phyloP scores from a whole-genome alignment of 2,329 filamentous ascomycete genomes.

The Amesomyces nigricolor region DNA sequence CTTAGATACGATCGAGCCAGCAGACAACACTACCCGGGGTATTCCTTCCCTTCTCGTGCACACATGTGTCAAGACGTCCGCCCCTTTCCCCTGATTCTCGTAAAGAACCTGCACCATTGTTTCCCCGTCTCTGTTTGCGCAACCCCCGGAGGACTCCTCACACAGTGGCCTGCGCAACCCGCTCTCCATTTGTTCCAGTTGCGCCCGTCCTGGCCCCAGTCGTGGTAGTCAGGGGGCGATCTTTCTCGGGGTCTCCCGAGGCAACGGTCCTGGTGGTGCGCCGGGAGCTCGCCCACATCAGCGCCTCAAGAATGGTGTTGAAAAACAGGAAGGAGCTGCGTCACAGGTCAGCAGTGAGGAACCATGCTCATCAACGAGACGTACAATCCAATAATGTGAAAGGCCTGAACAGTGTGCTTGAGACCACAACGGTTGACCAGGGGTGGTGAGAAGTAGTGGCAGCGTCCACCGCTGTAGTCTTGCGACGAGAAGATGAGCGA shows the following conservation, averaged over 20 bases:
- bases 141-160: neutral
- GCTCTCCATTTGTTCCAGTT: constrained; percentile 1
- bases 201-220: neutral
- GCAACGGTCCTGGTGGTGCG: neutral
- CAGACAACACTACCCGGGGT: too few relatives aligned
- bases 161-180: neutral
- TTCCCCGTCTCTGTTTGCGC: too few relatives aligned
- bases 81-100: too few relatives aligned
- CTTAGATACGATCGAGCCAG: too few relatives aligned
- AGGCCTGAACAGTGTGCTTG: constrained; percentile 23
- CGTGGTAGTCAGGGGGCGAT: constrained; percentile 5
- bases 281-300: constrained; percentile 22
- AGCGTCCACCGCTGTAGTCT: constrained; percentile 20
- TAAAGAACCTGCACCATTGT: too few relatives aligned
- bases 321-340: constrained; percentile 19
- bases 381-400: constrained; percentile 26
- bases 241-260: constrained; percentile 11
- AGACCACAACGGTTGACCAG: constrained; percentile 13
- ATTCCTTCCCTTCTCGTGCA: too few relatives aligned
- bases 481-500: constrained; percentile 24
- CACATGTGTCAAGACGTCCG: too few relatives aligned
- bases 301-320: constrained; percentile 21
- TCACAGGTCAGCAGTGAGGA: neutral
- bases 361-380: neutral
- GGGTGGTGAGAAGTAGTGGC: constrained; percentile 13